Evolutionary conservation across 2,329 filamentous ascomycete species (phyloP), one percentile per base, ranked within the genome.

Genomic region (Sporothrix schenckii): DNA sequence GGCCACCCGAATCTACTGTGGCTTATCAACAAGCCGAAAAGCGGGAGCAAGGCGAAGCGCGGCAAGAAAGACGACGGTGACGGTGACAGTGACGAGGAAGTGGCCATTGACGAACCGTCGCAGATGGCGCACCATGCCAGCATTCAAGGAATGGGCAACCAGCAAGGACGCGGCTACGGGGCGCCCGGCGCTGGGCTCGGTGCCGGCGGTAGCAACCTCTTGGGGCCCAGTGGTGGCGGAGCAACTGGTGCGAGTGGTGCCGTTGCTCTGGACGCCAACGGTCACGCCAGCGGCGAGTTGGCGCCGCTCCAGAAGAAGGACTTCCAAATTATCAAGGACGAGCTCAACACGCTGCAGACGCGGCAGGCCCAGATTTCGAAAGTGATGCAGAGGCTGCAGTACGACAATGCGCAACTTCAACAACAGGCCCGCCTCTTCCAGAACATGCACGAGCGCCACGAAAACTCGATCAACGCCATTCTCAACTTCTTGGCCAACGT

Each of bases 381-480:
- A 53, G 92, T 94, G 73, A 93, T 99, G 74, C 87, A 85, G 68
- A 89, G 91, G 70, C 83, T 98, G 71, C 91, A 93, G 69, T 88
- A 91, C 72, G 94, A 97, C 76, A 95, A 98, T 77, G 89, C 93
- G 72, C 89, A 94, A 72, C 86, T 97, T 41, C 96, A 94, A 76
- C 91, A 92, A 70, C 93, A 97, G 79, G 94, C 94, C 0, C 86
- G 92, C 58, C 89, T 92, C 71, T 97, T 97, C 78, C 94, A 98
- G 79, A 91, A 88, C 71, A 89, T 97, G 77, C 94, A 98, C 77
- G 93, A 94, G 75, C 90, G 95, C n/a, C 95, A 99, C 77, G 95
- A 99, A 78, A 97, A 94, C 78, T 97, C 94, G 0, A 98, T 99
- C 80, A 98, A 97, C 77, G 94, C 94, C n/a, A 98, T 99, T 73